These are phyloP conservation scores for Datisca glomerata DNA, from an alignment of 306 rosid genomes.

Conservation along the genomic window DNA sequence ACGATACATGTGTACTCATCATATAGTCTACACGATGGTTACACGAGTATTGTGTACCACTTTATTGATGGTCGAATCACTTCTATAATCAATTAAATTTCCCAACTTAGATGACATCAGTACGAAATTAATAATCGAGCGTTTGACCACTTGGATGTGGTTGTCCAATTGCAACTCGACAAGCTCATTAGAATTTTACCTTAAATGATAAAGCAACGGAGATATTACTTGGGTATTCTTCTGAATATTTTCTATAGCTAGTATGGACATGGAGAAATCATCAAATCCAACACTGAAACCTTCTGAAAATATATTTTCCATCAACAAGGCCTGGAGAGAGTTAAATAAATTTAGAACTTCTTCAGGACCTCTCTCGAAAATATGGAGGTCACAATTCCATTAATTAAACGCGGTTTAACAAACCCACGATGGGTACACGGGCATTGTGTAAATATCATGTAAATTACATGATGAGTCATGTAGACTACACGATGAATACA, in stretches of 20 bases:
- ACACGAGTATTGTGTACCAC: too few species aligned
- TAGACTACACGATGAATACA: too few species aligned
- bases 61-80: conserved; percentile 63
- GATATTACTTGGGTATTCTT: conserved; percentile 36
- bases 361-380: conserved; percentile 70
- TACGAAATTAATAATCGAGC: conserved; percentile 37
- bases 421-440: too few species aligned
- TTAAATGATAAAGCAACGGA: conserved; percentile 48
- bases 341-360: conserved; percentile 66
- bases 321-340: conserved; percentile 69
- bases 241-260: conserved; percentile 19
- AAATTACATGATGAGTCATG: too few species aligned
- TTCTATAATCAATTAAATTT: conserved; percentile 58
- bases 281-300: conserved; percentile 81
- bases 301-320: conserved; percentile 68
- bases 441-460: too few species aligned
- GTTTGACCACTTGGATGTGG: conserved; percentile 36
- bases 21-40: too few species aligned
- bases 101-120: conserved; percentile 54
- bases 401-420: conserved; percentile 36
- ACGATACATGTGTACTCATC: too few species aligned
- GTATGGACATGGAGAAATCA: conserved; percentile 55
- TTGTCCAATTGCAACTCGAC: conserved; percentile 66
- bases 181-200: conserved; percentile 54
- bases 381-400: conserved; percentile 68